Percentiles rank a stretch among this genome's conserved stretches.
Evolutionary conservation across 2,329 filamentous ascomycete genomes (phyloP).

Genomic region (Calycina marina): DNA sequence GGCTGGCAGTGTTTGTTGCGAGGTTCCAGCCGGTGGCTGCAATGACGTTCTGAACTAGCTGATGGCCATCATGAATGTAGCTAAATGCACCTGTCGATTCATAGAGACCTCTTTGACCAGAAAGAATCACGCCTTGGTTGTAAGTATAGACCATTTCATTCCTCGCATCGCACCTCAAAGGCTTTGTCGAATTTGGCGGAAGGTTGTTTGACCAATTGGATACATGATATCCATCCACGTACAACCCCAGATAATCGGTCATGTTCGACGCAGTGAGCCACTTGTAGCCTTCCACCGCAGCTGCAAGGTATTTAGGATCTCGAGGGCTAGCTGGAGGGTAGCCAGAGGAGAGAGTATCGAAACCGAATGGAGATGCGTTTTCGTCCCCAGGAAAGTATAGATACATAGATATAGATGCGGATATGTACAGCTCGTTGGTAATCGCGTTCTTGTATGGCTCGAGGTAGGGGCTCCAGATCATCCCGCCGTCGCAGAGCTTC

Average conservation of each 20-base stretch:
- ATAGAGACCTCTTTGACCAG: conserved; percentile 68
- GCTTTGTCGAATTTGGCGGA: conserved; percentile 35
- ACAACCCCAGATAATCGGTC: conserved; percentile 61
- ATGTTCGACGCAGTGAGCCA: conserved; percentile 75
- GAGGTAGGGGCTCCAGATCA: conserved; percentile 76
- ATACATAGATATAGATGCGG: conserved; percentile 80
- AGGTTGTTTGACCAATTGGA: conserved; percentile 36
- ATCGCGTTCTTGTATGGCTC: conserved; percentile 91
- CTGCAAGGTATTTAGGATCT: conserved; percentile 51
- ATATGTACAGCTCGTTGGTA: conserved; percentile 81
- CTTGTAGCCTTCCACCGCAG: conserved; percentile 62
- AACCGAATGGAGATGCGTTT: conserved; percentile 53
- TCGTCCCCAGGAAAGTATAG: conserved; percentile 71
- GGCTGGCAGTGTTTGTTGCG: conserved; percentile 2
- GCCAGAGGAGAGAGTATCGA: conserved; percentile 6
- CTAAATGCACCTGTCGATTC: conserved; percentile 54
- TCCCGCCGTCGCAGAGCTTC: conserved; percentile 67
- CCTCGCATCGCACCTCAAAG: conserved; percentile 61
- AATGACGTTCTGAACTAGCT: conserved; percentile 61
- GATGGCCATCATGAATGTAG: conserved; percentile 68
- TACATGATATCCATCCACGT: conserved; percentile 82
- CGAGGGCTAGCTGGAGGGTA: conserved; percentile 13
- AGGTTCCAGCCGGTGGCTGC: conserved; percentile 63
- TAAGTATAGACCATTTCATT: conserved; percentile 91
- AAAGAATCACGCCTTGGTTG: conserved; percentile 84